These are phyloP conservation scores for Botryotinia narcissicola DNA, from an alignment of 2,329 filamentous ascomycete species.

Conservation along the genomic window DNA sequence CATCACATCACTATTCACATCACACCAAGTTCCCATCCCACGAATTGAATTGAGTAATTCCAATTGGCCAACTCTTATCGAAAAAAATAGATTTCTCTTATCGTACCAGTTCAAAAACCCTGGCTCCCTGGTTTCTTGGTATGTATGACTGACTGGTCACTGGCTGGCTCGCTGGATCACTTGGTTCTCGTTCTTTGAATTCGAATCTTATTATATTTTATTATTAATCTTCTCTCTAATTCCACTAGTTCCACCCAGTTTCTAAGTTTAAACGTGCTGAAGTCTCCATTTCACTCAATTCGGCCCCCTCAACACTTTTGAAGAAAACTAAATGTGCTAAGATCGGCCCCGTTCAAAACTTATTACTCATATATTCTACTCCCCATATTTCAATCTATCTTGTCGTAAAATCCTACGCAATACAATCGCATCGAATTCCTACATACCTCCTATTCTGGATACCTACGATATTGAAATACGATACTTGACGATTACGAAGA, in stretches of 20 bases:
- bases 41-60: constrained; percentile 6
- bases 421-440: neutral
- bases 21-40: neutral
- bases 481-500: neutral
- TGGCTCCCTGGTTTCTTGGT: neutral
- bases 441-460: constrained; percentile 1
- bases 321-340: constrained; percentile 1
- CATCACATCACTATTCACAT: neutral
- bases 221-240: neutral
- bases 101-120: neutral
- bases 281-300: neutral
- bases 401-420: neutral
- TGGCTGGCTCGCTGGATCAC: neutral
- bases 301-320: constrained; percentile 13
- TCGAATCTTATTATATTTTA: neutral
- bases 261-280: neutral
- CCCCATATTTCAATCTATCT: neutral
- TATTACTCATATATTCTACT: constrained; percentile 2
- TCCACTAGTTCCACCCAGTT: neutral
- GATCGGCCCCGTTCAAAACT: neutral
- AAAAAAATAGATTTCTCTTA: neutral
- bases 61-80: constrained; percentile 15
- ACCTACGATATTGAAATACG: neutral
- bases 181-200: neutral
- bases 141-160: neutral